Percentiles rank a stretch among this genome's conserved stretches.
Evolutionary conservation across 2,329 filamentous ascomycete genomes (phyloP).

Genomic region (Furcasterigmium sp.): DNA sequence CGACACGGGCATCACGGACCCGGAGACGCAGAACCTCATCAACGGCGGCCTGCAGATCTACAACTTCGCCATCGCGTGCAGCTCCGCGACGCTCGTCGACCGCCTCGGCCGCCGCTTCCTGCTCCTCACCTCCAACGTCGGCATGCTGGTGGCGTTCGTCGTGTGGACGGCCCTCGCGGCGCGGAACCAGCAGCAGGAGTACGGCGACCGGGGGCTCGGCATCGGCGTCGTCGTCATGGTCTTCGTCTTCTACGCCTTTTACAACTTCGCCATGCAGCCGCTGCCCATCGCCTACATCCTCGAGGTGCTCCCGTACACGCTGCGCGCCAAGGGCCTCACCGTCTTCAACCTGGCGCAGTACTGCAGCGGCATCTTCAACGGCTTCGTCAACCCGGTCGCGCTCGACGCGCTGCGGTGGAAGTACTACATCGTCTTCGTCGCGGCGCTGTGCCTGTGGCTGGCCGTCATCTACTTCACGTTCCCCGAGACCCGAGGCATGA

Average conservation of each 20-base stretch:
- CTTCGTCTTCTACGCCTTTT: constrained; percentile 35
- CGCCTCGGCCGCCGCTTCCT: constrained; percentile 35
- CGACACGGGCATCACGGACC: constrained; percentile 28
- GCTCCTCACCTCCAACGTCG: constrained; percentile 27
- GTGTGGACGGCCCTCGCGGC: constrained; percentile 32
- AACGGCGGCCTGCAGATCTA: constrained; percentile 22
- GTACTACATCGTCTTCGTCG: constrained; percentile 33
- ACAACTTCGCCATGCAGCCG: constrained; percentile 32
- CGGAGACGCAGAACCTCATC: constrained; percentile 33
- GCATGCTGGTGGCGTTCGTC: constrained; percentile 29
- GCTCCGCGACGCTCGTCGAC: constrained; percentile 32
- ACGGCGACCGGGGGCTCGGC: constrained; percentile 25
- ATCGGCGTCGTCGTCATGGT: constrained; percentile 40
- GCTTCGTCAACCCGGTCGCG: constrained; percentile 30
- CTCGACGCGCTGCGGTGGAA: constrained; percentile 29
- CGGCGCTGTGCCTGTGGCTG: constrained; percentile 20
- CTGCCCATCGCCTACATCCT: constrained; percentile 33
- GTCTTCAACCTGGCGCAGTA: constrained; percentile 13
- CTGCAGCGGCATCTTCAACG: constrained; percentile 15
- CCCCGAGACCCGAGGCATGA: constrained; percentile 19
- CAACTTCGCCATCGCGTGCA: constrained; percentile 28
- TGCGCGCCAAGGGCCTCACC: constrained; percentile 17
- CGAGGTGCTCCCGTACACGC: constrained; percentile 12
- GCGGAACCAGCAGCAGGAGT: constrained; percentile 15
- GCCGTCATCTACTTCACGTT: constrained; percentile 28